Evolutionary conservation across 2,329 filamentous ascomycete species (phyloP).

Genomic region (Ceratocystiopsis minuta): DNA sequence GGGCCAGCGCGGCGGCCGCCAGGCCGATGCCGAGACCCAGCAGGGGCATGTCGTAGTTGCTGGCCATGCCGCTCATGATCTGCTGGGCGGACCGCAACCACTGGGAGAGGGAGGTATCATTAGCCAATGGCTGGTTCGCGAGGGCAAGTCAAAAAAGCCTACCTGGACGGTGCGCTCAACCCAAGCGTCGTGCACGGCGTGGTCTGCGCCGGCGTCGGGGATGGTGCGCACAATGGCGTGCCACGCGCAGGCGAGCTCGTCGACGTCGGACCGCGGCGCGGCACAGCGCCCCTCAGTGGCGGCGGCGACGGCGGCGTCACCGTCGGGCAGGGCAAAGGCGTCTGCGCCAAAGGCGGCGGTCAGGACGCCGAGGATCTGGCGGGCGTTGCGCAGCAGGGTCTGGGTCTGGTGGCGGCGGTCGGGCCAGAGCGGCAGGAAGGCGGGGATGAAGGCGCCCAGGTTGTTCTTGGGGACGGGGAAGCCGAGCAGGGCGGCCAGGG

Average conservation of each 20-base stretch:
- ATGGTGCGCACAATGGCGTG: slow-evolving; percentile 16
- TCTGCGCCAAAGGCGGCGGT: slow-evolving; percentile 47
- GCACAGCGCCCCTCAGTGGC: too few relatives aligned
- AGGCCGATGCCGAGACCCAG: slow-evolving; percentile 30
- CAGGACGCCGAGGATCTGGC: slow-evolving; percentile 63
- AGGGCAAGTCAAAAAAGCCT: not conserved
- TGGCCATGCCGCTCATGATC: slow-evolving; percentile 75
- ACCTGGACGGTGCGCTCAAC: slow-evolving; percentile 22
- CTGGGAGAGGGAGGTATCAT: too few relatives aligned
- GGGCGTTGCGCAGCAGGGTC: slow-evolving; percentile 59
- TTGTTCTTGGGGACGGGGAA: slow-evolving; percentile 84
- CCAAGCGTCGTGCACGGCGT: slow-evolving; percentile 5
- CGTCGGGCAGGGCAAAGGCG: slow-evolving; percentile 16
- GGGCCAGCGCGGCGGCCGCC: slow-evolving; percentile 18
- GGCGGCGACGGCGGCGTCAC: slow-evolving; percentile 7
- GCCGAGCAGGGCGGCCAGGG: slow-evolving; percentile 68
- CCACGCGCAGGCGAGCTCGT: slow-evolving; percentile 55
- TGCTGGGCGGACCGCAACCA: slow-evolving; percentile 60
- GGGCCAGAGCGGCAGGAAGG: slow-evolving; percentile 64
- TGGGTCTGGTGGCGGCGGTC: slow-evolving; percentile 41
- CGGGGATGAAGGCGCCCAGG: slow-evolving; percentile 65
- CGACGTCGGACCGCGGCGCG: slow-evolving; percentile 26
- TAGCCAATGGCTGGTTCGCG: not conserved
- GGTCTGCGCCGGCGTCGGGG: slow-evolving; percentile 6
- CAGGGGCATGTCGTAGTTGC: slow-evolving; percentile 65